Base-by-base conservation (phyloP, 2,329 filamentous ascomycete genomes). In the Hymenoscyphus repandus region DNA sequence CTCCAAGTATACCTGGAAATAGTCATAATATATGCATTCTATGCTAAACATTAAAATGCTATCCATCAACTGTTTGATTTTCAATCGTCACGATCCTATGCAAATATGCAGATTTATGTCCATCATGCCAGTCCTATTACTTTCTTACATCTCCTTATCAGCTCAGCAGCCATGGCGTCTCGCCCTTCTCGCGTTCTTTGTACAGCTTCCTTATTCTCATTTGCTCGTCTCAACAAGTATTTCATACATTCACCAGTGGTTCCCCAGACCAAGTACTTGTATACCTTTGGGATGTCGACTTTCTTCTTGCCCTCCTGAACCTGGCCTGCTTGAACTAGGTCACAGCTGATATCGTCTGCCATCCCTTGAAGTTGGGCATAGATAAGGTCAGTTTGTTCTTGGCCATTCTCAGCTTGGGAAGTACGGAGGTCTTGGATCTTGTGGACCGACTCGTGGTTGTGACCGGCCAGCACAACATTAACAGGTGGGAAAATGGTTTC, bases 311-410 rank as follows among this genome's bases (percentile, higher is more conserved):
- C 48, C 10, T 41, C 52, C 55, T 77, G 46, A 2, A 52, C 43
- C 38, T 56, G 49, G 1, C 53, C 56, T 22, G 51, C 55, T 30
- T 62, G 56, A 1, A 67, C 62, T 1, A 85, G 69, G 65, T 82
- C 79, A 64, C 80, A 84, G 66, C 85, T 90, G 47, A 97, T 83
- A 66, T 96, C 91, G 61, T 97, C 92, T 1, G 92, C 92, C 92
- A 97, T 97, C 37, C 92, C 91, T 72, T 92, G 87, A 1, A 96
- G 79, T 71, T 96, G 91, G 2, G 87, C 87, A 67, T 89, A 90
- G 1, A 74, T 72, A 2, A 78, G 67, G 39, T 77, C 73, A 2
- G 68, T 68, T 18, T 66, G 65, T 34, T 67, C 61, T 45, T 69
- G 65, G 10, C 70, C 68, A 2, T 51, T 54, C 6, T 70, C 62